A percentile compares a stretch with the other conserved stretches of the same genome.
phyloP scores from a whole-genome alignment of 257 asterid species.

The Anisodus acutangulus region DNA sequence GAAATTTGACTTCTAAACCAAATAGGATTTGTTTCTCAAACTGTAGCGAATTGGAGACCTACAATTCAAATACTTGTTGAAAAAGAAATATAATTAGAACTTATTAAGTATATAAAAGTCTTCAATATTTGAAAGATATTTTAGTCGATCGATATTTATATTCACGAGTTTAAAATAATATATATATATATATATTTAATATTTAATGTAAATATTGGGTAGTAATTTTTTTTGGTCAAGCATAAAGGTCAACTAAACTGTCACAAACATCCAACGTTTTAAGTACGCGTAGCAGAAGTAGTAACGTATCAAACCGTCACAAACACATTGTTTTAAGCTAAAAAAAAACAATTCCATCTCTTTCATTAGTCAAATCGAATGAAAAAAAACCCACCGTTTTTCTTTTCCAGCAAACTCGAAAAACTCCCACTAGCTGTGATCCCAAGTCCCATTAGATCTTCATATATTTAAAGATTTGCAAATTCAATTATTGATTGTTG shows the following conservation, averaged over 20 bases:
- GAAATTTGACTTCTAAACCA: no score
- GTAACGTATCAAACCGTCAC: background rate
- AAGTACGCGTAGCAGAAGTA: background rate
- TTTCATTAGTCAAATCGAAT: background rate
- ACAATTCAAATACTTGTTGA: no score
- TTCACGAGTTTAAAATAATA: no score
- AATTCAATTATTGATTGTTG: background rate
- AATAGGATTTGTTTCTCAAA: no score
- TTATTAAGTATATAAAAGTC: no score
- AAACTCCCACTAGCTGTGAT: background rate
- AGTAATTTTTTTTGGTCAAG: background rate
- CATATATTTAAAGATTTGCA: background rate
- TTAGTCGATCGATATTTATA: no score
- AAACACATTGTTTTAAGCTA: background rate
- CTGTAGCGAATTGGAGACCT: no score
- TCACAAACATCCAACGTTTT: background rate
- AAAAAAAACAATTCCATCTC: background rate
- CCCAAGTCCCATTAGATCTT: background rate
- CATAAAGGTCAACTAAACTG: background rate
- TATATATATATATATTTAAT: no score
- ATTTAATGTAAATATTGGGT: background rate
- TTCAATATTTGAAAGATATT: no score
- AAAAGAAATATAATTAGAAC: no score
- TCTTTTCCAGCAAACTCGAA: background rate
- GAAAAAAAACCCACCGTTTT: conserved; percentile 6